Conservation (phyloP, 169 alveolate species). For the Cryptosporidium viatorum region DNA sequence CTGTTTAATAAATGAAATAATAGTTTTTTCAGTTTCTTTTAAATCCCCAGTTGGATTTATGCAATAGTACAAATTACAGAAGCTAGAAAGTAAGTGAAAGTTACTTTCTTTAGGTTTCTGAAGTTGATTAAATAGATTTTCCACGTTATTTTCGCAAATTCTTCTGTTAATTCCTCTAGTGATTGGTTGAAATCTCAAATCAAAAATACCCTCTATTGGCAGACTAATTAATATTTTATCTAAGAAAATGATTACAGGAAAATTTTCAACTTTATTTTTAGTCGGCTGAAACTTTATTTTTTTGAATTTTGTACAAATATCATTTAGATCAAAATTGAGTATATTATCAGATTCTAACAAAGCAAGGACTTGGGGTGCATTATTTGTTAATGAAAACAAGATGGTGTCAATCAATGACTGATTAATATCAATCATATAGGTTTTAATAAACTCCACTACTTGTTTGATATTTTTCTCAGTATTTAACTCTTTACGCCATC, state of each 20-base stretch:
- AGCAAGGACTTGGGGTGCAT: constrained; percentile 9
- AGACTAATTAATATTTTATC: constrained; percentile 31
- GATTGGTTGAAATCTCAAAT: constrained; percentile 27
- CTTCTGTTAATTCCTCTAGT: constrained; percentile 49
- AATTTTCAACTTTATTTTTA: neutral
- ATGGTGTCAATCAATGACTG: neutral
- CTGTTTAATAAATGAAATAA: constrained; percentile 9
- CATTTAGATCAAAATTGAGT: constrained; percentile 2
- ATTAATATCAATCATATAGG: neutral
- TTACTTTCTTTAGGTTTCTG: neutral
- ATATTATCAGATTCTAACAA: neutral
- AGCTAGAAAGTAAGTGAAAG: neutral
- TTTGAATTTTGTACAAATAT: neutral
- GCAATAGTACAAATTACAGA: constrained; percentile 47
- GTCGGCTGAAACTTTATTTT: neutral
- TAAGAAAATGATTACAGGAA: constrained; percentile 15
- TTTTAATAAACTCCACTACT: neutral
- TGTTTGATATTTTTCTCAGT: neutral
- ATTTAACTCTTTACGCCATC: constrained; percentile 36
- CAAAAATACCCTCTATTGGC: constrained; percentile 44
- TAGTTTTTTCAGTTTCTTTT: constrained; percentile 32
- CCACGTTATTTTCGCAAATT: neutral
- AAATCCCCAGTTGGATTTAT: constrained; percentile 71
- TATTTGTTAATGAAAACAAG: constrained; percentile 13
- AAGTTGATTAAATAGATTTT: neutral